Evolutionary conservation across 2,329 filamentous ascomycete genomes (phyloP).

Genomic region (Periglandula ipomoeae): DNA sequence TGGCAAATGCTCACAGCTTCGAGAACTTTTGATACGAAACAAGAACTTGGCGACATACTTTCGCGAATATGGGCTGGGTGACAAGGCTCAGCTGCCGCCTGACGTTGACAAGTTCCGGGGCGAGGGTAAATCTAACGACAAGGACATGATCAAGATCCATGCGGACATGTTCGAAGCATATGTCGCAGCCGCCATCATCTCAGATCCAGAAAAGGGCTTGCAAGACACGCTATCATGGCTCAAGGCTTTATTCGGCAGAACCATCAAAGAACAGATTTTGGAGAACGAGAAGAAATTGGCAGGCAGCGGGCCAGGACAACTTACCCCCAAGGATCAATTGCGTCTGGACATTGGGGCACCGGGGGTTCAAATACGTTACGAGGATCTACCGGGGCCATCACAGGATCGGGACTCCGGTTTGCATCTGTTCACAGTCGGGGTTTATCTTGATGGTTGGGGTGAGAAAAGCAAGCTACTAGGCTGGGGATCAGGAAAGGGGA

Average conservation of each 20-base stretch:
- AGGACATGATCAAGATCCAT: constrained; percentile 59
- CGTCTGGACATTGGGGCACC: constrained; percentile 38
- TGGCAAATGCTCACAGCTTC: constrained; percentile 64
- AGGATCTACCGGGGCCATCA: constrained; percentile 41
- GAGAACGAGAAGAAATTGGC: constrained; percentile 13
- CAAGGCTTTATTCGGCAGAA: constrained; percentile 61
- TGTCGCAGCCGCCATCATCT: constrained; percentile 67
- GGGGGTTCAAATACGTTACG: constrained; percentile 53
- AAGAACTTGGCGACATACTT: constrained; percentile 64
- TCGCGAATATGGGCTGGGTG: constrained; percentile 59
- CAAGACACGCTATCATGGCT: constrained; percentile 59
- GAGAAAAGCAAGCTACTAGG: constrained; percentile 54
- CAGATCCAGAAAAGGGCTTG: constrained; percentile 55
- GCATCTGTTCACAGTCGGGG: constrained; percentile 52
- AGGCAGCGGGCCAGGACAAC: background rate
- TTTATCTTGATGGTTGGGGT: constrained; percentile 61
- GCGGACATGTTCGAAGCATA: constrained; percentile 91
- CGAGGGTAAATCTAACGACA: constrained; percentile 28
- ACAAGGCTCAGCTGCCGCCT: constrained; percentile 47
- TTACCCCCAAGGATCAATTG: constrained; percentile 22
- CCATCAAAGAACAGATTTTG: constrained; percentile 46
- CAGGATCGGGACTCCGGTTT: constrained; percentile 46
- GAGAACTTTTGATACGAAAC: constrained; percentile 76
- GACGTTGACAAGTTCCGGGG: constrained; percentile 26
- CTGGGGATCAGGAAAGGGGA: constrained; percentile 53